Conservation (phyloP, 441 rosid species). For the Euphorbia schlechtendalii region DNA sequence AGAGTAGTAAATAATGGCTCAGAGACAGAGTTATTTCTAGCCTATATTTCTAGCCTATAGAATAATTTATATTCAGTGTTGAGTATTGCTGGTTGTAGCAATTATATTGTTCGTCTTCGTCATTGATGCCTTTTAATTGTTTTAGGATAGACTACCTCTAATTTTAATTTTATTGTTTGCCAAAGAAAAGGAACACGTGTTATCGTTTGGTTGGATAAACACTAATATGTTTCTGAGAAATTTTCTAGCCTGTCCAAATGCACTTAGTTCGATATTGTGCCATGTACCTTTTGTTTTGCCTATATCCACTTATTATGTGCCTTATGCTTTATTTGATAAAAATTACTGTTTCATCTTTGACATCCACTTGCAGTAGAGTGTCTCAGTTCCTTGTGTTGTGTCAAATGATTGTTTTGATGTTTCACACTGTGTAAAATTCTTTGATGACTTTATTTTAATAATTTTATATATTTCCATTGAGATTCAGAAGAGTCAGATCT, state of each 20-base stretch:
- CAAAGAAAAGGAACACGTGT: background rate
- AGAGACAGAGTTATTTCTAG: conserved; percentile 7
- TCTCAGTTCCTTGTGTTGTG: background rate
- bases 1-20: background rate
- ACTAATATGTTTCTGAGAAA: too few species aligned
- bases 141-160: conserved; percentile 6
- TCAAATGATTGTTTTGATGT: background rate
- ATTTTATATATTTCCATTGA: conserved; percentile 18
- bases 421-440: background rate
- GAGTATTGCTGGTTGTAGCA: background rate
- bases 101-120: background rate
- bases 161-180: background rate
- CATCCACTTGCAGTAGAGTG: background rate
- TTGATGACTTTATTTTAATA: background rate
- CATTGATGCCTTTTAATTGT: background rate
- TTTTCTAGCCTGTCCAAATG: background rate
- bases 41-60: background rate
- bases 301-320: background rate
- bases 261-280: background rate
- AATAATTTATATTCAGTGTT: background rate
- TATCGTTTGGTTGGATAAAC: background rate
- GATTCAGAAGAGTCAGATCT: conserved; percentile 83
- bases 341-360: background rate
- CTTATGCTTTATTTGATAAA: background rate
- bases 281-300: background rate